phyloP scores from a whole-genome alignment of 441 rosid genomes.

The Populus hybrid region DNA sequence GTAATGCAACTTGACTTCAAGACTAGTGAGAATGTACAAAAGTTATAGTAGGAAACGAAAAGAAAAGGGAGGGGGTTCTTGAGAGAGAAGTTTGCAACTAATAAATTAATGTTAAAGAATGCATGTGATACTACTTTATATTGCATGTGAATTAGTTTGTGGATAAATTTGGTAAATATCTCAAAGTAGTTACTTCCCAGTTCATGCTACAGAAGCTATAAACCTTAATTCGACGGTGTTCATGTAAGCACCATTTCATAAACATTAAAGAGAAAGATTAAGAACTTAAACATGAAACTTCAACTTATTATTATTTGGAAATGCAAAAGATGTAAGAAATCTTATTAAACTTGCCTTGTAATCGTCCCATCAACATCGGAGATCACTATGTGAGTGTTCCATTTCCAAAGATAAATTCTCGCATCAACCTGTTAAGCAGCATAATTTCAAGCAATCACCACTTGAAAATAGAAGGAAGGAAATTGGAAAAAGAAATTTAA shows the following conservation, averaged over 20 bases:
- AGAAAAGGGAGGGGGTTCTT: conserved; percentile 4
- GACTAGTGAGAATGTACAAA: conserved; percentile 1
- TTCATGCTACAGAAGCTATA: background rate
- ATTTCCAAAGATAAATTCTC: conserved; percentile 90
- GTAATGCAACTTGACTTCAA: conserved; percentile 16
- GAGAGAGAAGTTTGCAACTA: conserved; percentile 1
- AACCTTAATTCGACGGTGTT: background rate
- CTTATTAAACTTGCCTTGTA: conserved; percentile 56
- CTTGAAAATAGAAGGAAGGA: background rate
- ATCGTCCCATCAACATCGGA: conserved; percentile 99
- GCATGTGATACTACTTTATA: background rate
- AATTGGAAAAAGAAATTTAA: conserved; percentile 13
- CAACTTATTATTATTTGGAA: background rate
- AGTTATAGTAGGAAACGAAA: background rate
- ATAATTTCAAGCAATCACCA: conserved; percentile 7
- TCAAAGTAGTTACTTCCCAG: background rate
- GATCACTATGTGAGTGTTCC: conserved; percentile 85
- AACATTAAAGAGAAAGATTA: background rate
- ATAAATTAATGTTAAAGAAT: background rate
- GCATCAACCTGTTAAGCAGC: conserved; percentile 73
- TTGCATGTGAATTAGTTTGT: background rate
- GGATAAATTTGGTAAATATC: background rate
- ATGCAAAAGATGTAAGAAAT: background rate
- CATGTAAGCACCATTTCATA: background rate
- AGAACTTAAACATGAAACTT: background rate